Percentiles rank a stretch among this genome's conserved stretches.
These are phyloP conservation scores for Irpex rosettiformis DNA, from an alignment of 1,284 basidiomycete genomes.

Conservation along the genomic window DNA sequence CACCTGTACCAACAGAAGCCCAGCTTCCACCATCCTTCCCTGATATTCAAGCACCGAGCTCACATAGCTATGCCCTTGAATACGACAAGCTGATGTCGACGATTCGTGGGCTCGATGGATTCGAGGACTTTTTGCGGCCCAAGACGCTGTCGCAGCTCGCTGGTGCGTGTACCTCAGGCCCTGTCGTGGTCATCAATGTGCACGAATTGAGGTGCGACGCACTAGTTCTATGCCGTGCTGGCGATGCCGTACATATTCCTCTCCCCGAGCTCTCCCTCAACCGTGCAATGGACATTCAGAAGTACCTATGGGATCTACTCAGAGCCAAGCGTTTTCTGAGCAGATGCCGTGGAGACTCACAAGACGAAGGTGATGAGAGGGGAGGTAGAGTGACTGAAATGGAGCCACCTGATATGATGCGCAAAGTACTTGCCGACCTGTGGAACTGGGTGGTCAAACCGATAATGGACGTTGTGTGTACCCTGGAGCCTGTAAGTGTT, in stretches of 20 bases:
- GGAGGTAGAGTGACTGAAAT: too few species aligned
- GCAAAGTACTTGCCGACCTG: too few species aligned
- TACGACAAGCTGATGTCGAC: neutral
- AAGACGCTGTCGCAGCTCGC: neutral
- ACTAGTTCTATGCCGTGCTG: neutral
- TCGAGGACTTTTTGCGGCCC: neutral
- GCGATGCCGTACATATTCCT: neutral
- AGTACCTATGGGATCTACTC: neutral
- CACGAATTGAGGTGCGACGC: neutral
- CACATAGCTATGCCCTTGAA: neutral
- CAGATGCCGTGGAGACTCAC: neutral
- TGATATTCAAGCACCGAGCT: neutral
- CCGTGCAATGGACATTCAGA: neutral
- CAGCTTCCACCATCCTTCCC: neutral
- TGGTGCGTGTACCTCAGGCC: neutral
- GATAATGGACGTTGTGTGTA: neutral
- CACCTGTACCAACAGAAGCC: too few species aligned
- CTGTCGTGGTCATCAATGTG: neutral
- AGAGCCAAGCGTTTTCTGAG: neutral
- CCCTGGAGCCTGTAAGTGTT: neutral
- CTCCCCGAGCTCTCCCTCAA: neutral
- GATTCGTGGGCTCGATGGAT: neutral
- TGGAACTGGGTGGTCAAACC: neutral
- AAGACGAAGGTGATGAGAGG: neutral
- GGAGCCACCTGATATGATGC: too few species aligned